Conservation (phyloP, 257 asterid species). For the Leonotis leonurus region DNA sequence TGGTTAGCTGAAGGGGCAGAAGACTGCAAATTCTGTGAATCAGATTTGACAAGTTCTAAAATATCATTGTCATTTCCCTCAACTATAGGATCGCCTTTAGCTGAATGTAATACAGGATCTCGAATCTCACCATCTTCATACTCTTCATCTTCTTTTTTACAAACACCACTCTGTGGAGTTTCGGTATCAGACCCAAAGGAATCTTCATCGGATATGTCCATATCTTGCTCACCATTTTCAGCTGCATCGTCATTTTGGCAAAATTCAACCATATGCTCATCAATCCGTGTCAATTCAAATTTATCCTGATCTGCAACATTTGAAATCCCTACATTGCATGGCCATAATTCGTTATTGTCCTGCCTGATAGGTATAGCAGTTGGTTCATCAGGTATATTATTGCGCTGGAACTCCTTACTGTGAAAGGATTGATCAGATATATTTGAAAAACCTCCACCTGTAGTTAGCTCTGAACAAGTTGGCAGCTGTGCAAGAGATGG, state of each 20-base stretch:
- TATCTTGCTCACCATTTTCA: conserved; percentile 44
- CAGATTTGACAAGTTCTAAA: conserved; percentile 14
- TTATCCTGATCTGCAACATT: conserved; percentile 25
- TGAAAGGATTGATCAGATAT: conserved; percentile 45
- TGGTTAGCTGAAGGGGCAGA: conserved; percentile 23
- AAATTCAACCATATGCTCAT: conserved; percentile 24
- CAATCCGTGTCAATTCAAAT: conserved; percentile 17
- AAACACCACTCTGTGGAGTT: conserved; percentile 21
- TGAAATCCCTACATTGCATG: conserved; percentile 24
- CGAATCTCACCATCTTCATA: conserved; percentile 89
- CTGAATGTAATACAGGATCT: conserved; percentile 36
- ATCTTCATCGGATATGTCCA: conserved; percentile 39
- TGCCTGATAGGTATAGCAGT: conserved; percentile 22
- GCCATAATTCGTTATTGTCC: conserved; percentile 23
- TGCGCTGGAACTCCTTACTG: conserved; percentile 21
- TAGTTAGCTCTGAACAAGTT: conserved; percentile 43
- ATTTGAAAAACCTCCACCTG: conserved; percentile 29
- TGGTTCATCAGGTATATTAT: conserved; percentile 24
- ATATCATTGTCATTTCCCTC: conserved; percentile 23
- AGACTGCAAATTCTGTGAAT: conserved; percentile 22
- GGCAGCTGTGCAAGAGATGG: conserved; percentile 30
- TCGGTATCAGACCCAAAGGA: conserved; percentile 49
- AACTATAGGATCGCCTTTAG: conserved; percentile 24
- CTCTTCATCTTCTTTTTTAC: conserved; percentile 59
- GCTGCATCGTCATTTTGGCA: conserved; percentile 28